These are phyloP conservation scores for Pseudogymnoascus verrucosus DNA, from an alignment of 2,329 filamentous ascomycete species.

Conservation along the genomic window DNA sequence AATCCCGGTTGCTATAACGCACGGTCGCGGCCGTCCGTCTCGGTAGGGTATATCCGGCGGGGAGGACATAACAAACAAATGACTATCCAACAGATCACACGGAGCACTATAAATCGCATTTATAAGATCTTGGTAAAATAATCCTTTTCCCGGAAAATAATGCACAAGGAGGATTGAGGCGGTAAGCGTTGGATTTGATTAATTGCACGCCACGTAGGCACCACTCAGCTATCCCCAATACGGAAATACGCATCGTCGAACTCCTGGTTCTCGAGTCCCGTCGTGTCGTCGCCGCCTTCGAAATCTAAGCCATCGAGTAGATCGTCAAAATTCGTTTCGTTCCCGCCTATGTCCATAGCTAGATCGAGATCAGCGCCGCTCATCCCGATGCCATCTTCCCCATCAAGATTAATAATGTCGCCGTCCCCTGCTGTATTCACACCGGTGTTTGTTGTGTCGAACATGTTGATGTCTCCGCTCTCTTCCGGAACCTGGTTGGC, in stretches of 20 bases:
- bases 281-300: conserved; percentile 14
- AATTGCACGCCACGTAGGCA: neutral
- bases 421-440: conserved; percentile 13
- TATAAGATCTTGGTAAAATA: neutral
- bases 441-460: conserved; percentile 14
- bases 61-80: neutral
- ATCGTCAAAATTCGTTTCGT: conserved; percentile 25
- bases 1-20: neutral
- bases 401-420: conserved; percentile 15
- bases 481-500: conserved; percentile 25
- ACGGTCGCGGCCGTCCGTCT: neutral
- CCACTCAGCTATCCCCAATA: conserved; percentile 13
- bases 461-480: conserved; percentile 18
- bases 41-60: neutral
- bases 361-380: conserved; percentile 37
- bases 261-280: conserved; percentile 21
- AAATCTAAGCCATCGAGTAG: conserved; percentile 19
- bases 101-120: neutral
- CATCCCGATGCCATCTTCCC: conserved; percentile 16
- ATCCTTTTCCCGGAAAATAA: neutral
- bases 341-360: conserved; percentile 37
- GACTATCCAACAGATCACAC: neutral
- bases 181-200: neutral
- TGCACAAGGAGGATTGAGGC: neutral
- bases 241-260: conserved; percentile 26